Conservation (phyloP, 257 asterid species). For the Solanum sitiens region DNA sequence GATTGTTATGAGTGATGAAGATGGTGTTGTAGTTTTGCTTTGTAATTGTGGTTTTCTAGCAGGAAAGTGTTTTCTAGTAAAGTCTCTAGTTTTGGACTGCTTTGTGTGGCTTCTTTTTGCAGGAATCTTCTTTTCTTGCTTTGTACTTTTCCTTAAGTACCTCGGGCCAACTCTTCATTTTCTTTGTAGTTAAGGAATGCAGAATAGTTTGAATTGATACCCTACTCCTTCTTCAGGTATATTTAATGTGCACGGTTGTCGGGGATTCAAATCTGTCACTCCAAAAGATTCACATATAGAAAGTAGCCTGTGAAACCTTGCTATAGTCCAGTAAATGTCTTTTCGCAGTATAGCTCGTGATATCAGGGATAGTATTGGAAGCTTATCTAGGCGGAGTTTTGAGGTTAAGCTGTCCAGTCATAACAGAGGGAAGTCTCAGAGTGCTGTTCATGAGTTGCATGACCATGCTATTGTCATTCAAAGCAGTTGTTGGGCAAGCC, state of each 20-base stretch:
- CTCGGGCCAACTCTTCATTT: slow-evolving; percentile 13
- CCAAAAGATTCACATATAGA: not conserved
- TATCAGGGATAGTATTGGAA: slow-evolving; percentile 72
- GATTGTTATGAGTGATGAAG: not conserved
- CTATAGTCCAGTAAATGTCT: slow-evolving; percentile 38
- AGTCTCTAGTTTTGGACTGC: slow-evolving; percentile 27
- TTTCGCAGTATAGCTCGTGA: slow-evolving; percentile 82
- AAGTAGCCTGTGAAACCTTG: slow-evolving; percentile 2
- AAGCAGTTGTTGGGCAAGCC: slow-evolving; percentile 80
- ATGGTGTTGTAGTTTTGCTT: not conserved
- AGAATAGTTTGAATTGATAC: slow-evolving; percentile 14
- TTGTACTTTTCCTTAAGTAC: slow-evolving; percentile 48
- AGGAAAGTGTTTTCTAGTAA: slow-evolving; percentile 23
- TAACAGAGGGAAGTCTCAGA: slow-evolving; percentile 53
- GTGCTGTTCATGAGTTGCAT: slow-evolving; percentile 69
- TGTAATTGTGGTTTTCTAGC: slow-evolving; percentile 1
- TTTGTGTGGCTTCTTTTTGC: slow-evolving; percentile 30
- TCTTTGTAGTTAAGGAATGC: slow-evolving; percentile 52
- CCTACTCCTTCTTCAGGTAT: slow-evolving; percentile 7
- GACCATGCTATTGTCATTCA: slow-evolving; percentile 53
- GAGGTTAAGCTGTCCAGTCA: slow-evolving; percentile 44
- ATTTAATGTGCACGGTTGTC: not conserved
- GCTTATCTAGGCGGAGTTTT: slow-evolving; percentile 61
- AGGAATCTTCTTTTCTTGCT: slow-evolving; percentile 87
- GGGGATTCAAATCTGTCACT: slow-evolving; percentile 8